Evolutionary conservation across 371 early-diverging fungal species (phyloP).

Genomic region (Mortierella sp.): DNA sequence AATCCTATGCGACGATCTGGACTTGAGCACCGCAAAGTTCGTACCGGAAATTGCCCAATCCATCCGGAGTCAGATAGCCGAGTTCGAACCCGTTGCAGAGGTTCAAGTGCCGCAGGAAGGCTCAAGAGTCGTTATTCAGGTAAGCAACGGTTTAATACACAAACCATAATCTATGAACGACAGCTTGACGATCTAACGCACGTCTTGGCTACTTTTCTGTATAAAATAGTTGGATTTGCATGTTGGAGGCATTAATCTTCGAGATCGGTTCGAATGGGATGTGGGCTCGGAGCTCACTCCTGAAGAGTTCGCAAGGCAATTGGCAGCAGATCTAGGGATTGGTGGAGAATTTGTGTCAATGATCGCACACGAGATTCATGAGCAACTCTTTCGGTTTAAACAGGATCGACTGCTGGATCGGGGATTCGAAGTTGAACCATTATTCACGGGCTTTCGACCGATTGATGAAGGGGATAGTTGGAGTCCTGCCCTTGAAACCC

Average conservation of each 20-base stretch:
- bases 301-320: constrained; percentile 83
- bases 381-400: constrained; percentile 80
- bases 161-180: no score
- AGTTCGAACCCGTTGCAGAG: constrained; percentile 55
- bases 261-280: constrained; percentile 97
- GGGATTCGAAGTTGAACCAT: constrained; percentile 58
- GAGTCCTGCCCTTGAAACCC: constrained; percentile 82
- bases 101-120: constrained; percentile 48
- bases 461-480: constrained; percentile 78
- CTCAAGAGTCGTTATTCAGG: constrained; percentile 52
- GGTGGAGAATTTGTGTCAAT: constrained; percentile 91
- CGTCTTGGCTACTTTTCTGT: neutral
- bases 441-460: constrained; percentile 68
- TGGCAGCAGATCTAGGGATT: constrained; percentile 88
- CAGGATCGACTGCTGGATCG: constrained; percentile 68
- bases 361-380: constrained; percentile 90
- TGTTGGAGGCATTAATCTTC: constrained; percentile 82
- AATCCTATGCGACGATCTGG: constrained; percentile 87
- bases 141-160: no score
- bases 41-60: constrained; percentile 80
- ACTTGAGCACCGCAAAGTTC: constrained; percentile 64
- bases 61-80: constrained; percentile 80
- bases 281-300: constrained; percentile 76
- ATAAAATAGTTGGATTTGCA: constrained; percentile 81
- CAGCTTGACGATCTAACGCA: no score